Evolutionary conservation across 345 rosid species (phyloP).

Genomic region (Ceriops tagal): DNA sequence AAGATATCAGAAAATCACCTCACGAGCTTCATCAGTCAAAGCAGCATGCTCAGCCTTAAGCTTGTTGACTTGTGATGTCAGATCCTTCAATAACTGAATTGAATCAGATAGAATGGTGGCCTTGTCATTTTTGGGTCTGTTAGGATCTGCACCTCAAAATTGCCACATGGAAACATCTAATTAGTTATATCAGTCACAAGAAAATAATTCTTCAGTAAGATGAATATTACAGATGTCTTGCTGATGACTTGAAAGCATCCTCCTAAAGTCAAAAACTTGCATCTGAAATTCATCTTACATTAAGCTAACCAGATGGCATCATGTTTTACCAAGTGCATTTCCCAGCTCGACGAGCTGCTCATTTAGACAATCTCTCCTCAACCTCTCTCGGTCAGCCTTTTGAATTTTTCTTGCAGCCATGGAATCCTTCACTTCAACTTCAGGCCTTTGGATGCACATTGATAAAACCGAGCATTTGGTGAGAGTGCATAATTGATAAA

Average conservation of each 20-base stretch:
- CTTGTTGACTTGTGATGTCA: conserved; percentile 70
- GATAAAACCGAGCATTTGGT: not conserved
- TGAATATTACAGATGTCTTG: not conserved
- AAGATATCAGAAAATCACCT: conserved; percentile 40
- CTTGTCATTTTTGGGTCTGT: conserved; percentile 87
- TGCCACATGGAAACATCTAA: conserved; percentile 6
- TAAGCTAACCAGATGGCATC: not conserved
- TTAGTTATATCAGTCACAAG: not conserved
- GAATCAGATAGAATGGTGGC: conserved; percentile 77
- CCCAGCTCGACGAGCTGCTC: conserved; percentile 83
- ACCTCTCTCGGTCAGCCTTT: conserved; percentile 87
- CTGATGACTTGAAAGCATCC: not conserved
- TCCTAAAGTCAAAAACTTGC: not conserved
- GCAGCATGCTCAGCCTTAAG: conserved; percentile 64
- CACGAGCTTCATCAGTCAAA: conserved; percentile 75
- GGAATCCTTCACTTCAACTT: conserved; percentile 38
- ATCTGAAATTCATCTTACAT: not conserved
- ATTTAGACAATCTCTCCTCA: conserved; percentile 86
- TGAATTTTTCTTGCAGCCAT: conserved; percentile 58
- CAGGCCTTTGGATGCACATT: conserved; percentile 37
- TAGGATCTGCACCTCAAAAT: conserved; percentile 57
- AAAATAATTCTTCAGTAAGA: not conserved
- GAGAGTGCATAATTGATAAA: not conserved
- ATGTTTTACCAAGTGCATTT: conserved; percentile 55
- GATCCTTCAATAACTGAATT: conserved; percentile 74